Base-by-base conservation (phyloP, 1,139 yeast genomes). In the Yamadazyma oceani region DNA sequence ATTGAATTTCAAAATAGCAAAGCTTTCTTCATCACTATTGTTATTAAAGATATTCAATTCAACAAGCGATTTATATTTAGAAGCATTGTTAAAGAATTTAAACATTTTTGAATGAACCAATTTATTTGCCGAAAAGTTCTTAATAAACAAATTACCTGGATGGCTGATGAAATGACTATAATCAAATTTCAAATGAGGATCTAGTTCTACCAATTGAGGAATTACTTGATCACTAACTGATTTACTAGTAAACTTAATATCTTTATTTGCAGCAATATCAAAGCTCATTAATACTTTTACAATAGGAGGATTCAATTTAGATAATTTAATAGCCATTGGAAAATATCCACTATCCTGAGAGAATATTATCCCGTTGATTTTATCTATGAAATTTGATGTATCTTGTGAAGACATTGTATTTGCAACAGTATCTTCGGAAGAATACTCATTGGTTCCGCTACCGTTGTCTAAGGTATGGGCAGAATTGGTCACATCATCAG, bases 121-220 rank as follows among this genome's bases (percentile, higher is more conserved):
- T 30, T 49, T 43, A n/a, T 35, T 35, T 17, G 46, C 46, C 0
- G 60, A 48, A 23, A 66, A 45, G 32, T 82, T 77, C 43, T 81
- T 72, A 21, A 82, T 73, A 52, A 79, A 81, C 23, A 82, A 55
- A 48, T 78, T 77, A 0, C 86, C 87, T 1, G 89, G 88, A 45
- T 81, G 82, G 16, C 82, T 75, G 22, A 80, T 56, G 21, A 81
- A 73, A 38, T 69, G 62, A 24, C 70, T 64, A 45, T 62, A 61
- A 40, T 54, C 54, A 33, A 60, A 54, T 31, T 50, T 34, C 2
- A 45, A 8, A 6, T 37, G 35, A 4, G 36, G 27, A 8, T 32
- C 36, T 4, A 41, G n/a, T 31, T 39, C 30, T 2, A 37, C 3
- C 11, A 48, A 32, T 31, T 37, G 32, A 5, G 42, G 43, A 4